phyloP scores from a whole-genome alignment of 345 rosid species.

The Reutealis trisperma region DNA sequence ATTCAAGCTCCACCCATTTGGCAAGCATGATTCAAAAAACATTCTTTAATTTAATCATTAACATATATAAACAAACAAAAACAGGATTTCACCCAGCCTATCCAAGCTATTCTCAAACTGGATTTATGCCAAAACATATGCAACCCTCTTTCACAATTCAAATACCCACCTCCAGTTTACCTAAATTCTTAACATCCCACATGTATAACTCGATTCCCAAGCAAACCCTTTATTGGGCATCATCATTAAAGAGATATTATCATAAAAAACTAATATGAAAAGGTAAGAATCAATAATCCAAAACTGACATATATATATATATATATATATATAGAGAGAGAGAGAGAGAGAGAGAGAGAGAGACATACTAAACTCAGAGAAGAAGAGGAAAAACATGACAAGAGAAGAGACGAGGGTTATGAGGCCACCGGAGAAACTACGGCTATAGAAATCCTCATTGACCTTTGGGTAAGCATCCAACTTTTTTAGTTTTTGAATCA shows the following conservation, averaged over 20 bases:
- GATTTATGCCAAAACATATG: too few relatives aligned
- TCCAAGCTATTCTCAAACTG: too few relatives aligned
- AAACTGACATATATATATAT: too few relatives aligned
- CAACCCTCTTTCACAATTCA: background rate
- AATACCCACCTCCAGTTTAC: background rate
- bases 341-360: background rate
- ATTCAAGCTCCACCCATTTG: too few relatives aligned
- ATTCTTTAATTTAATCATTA: too few relatives aligned
- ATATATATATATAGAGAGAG: background rate
- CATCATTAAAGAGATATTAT: background rate
- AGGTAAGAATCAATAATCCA: background rate
- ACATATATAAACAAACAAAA: too few relatives aligned
- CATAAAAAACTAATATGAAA: background rate
- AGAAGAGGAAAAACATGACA: slow-evolving; percentile 63
- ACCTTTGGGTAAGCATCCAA: slow-evolving; percentile 89
- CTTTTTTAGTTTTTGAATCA: slow-evolving; percentile 55
- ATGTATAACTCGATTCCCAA: background rate
- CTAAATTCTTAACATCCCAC: background rate
- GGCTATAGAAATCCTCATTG: slow-evolving; percentile 86
- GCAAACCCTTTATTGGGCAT: background rate
- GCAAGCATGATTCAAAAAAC: too few relatives aligned
- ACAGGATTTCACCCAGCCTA: too few relatives aligned
- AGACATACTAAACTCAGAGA: slow-evolving; percentile 71
- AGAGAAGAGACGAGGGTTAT: slow-evolving; percentile 70
- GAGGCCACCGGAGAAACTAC: slow-evolving; percentile 84